A percentile compares a stretch with the other conserved stretches of the same genome.
Evolutionary conservation across 768 basidiomycete species (phyloP).

Genomic region (Naematelia aurantialba): DNA sequence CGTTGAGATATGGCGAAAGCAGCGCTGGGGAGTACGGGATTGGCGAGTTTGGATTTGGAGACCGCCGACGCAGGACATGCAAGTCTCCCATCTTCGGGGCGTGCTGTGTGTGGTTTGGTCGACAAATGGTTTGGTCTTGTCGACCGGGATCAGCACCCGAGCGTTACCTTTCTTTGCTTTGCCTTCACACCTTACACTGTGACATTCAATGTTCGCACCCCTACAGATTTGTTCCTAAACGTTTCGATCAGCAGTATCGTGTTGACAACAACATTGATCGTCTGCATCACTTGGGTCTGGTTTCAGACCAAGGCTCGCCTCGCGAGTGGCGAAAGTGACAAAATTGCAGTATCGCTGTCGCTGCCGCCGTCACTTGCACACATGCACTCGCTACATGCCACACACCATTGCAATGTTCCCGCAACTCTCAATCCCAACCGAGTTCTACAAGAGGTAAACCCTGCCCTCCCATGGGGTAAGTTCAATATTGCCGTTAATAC

Average conservation of each 20-base stretch:
- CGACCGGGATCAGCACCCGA: too few species aligned
- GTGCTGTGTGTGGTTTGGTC: not conserved
- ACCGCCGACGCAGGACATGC: constrained; percentile 21
- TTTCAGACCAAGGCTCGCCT: not conserved
- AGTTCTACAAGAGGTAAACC: constrained; percentile 25
- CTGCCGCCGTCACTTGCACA: not conserved
- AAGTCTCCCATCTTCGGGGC: not conserved
- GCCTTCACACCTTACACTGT: too few species aligned
- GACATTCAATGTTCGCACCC: too few species aligned
- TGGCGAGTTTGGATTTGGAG: constrained; percentile 34
- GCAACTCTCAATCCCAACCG: too few species aligned
- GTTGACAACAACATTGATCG: not conserved
- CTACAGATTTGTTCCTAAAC: too few species aligned
- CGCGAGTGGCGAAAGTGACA: not conserved
- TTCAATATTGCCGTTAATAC: constrained; percentile 11
- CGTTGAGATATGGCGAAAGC: constrained; percentile 23
- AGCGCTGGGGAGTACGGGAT: constrained; percentile 19
- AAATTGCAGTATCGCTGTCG: too few species aligned
- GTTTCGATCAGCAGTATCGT: too few species aligned
- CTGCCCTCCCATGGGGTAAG: constrained; percentile 27
- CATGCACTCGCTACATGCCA: too few species aligned
- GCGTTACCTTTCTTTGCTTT: too few species aligned
- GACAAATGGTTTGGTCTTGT: too few species aligned
- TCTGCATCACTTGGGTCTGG: not conserved
- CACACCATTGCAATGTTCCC: too few species aligned